Conservation (phyloP, 2,329 filamentous ascomycete species). For the Ascochyta lentis region DNA sequence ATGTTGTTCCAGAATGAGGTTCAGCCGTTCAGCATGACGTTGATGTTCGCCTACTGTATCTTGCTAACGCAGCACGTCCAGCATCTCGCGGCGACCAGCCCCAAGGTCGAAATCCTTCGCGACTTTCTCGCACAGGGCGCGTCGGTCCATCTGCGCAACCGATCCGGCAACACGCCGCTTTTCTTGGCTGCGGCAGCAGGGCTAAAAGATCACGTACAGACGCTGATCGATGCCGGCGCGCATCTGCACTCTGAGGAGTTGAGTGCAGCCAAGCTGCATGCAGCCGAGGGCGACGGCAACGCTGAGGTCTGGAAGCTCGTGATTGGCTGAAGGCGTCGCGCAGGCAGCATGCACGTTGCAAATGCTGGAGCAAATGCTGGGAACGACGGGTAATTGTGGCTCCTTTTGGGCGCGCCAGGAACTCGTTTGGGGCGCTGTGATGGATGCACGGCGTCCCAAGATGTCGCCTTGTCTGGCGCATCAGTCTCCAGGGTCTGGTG, state of each 20-base stretch:
- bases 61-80: slow-evolving; percentile 30
- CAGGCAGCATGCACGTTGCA: slow-evolving; percentile 14
- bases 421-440: slow-evolving; percentile 20
- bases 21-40: slow-evolving; percentile 32
- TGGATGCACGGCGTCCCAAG: slow-evolving; percentile 26
- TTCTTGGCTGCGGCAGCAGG: slow-evolving; percentile 66
- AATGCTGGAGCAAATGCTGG: slow-evolving; percentile 23
- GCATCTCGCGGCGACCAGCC: slow-evolving; percentile 65
- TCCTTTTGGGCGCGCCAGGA: slow-evolving; percentile 28
- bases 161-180: slow-evolving; percentile 63
- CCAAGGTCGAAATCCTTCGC: slow-evolving; percentile 61
- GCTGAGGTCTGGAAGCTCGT: slow-evolving; percentile 41
- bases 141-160: slow-evolving; percentile 66
- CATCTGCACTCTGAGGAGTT: slow-evolving; percentile 66
- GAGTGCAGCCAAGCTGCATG: slow-evolving; percentile 57
- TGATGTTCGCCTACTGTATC: not conserved
- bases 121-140: slow-evolving; percentile 63
- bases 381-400: slow-evolving; percentile 40
- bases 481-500: slow-evolving; percentile 34
- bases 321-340: slow-evolving; percentile 37
- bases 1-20: slow-evolving; percentile 33
- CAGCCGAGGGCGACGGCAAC: slow-evolving; percentile 43
- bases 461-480: slow-evolving; percentile 38
- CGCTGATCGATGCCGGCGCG: slow-evolving; percentile 63
- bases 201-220: slow-evolving; percentile 60